Evolutionary conservation across 1,284 basidiomycete genomes (phyloP).

Genomic region (Athelia sp.): DNA sequence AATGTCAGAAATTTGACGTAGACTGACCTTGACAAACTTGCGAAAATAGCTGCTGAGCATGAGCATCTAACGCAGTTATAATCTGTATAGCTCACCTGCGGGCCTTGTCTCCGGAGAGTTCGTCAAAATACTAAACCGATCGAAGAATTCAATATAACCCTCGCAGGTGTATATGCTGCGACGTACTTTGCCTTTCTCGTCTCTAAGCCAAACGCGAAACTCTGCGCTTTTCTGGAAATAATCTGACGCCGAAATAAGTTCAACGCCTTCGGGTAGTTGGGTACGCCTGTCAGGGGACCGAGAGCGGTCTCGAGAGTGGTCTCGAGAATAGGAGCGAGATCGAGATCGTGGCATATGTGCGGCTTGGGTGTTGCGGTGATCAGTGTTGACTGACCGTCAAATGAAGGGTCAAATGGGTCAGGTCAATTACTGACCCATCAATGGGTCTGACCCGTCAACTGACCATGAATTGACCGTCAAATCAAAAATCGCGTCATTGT

Average conservation of each 20-base stretch:
- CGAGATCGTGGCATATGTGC: slow-evolving; percentile 25
- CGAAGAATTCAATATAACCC: background rate
- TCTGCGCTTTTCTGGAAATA: slow-evolving; percentile 77
- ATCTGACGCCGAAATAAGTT: slow-evolving; percentile 62
- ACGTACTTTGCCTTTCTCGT: slow-evolving; percentile 70
- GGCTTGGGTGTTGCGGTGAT: too few relatives aligned
- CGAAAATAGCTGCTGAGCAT: slow-evolving; percentile 63
- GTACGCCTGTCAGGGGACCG: slow-evolving; percentile 36
- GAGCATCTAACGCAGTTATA: slow-evolving; percentile 22
- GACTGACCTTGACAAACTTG: slow-evolving; percentile 71
- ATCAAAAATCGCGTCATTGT: too few relatives aligned
- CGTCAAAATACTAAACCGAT: slow-evolving; percentile 62
- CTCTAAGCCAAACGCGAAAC: slow-evolving; percentile 73
- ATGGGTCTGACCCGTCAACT: too few relatives aligned
- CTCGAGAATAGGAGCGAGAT: slow-evolving; percentile 25
- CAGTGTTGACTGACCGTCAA: too few relatives aligned
- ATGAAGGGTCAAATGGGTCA: too few relatives aligned
- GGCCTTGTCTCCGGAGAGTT: slow-evolving; percentile 68
- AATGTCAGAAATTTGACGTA: slow-evolving; percentile 1
- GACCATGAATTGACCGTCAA: too few relatives aligned
- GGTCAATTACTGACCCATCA: too few relatives aligned
- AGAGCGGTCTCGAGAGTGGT: slow-evolving; percentile 30
- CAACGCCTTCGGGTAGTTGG: slow-evolving; percentile 47
- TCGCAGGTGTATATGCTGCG: background rate
- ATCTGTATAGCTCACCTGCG: slow-evolving; percentile 49